Percentiles rank a stretch among this genome's conserved stretches.
phyloP scores from a whole-genome alignment of 345 rosid species.

The Acer saccharum region DNA sequence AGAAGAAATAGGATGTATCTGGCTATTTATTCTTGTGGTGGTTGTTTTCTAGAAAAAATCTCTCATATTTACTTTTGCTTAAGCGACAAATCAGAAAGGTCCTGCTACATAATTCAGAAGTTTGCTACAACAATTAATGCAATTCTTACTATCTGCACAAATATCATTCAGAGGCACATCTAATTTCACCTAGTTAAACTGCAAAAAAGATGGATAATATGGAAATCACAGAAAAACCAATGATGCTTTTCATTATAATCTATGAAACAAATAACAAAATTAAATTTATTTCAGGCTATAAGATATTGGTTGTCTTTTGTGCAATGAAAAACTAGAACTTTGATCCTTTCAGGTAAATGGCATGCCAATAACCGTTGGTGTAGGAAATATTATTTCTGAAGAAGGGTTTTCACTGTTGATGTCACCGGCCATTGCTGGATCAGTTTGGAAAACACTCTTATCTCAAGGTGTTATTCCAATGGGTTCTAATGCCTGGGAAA shows the following conservation, averaged over 20 bases:
- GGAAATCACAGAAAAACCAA: background rate
- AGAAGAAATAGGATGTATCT: too few relatives aligned
- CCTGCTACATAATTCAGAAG: background rate
- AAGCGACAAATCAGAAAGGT: background rate
- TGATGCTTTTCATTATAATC: background rate
- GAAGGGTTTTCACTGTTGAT: constrained; percentile 79
- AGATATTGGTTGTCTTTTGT: background rate
- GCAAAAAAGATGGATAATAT: background rate
- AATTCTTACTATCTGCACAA: background rate
- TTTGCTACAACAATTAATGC: background rate
- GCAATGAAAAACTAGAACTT: background rate
- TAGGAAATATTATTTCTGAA: constrained; percentile 66
- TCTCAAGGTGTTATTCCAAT: constrained; percentile 80
- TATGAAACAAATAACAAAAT: background rate
- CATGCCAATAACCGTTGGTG: constrained; percentile 80
- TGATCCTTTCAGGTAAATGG: constrained; percentile 59
- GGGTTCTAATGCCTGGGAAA: constrained; percentile 95
- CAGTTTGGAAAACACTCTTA: constrained; percentile 74
- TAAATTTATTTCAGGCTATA: background rate
- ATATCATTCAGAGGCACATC: background rate
- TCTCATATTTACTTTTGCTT: background rate
- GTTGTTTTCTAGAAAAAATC: too few relatives aligned
- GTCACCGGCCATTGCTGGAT: constrained; percentile 69
- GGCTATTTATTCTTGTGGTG: too few relatives aligned
- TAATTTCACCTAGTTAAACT: background rate